Percentiles rank a stretch among this genome's conserved stretches.
phyloP scores from a whole-genome alignment of 305 asterid genomes.

The Fraxinus sp. region DNA sequence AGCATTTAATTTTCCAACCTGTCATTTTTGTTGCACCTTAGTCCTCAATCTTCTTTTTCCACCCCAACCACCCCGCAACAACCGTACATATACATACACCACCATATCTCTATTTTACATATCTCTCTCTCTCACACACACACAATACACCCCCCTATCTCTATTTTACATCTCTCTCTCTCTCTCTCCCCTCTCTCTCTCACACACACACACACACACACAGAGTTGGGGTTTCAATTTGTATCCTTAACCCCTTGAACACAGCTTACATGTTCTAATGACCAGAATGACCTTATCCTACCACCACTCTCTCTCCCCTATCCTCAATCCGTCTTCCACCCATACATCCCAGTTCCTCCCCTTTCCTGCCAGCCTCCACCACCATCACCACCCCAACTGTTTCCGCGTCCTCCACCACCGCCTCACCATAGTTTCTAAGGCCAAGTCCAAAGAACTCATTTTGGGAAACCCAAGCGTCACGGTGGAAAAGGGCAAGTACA shows the following conservation, averaged over 20 bases:
- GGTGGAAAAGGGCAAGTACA: constrained; percentile 93
- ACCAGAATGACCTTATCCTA: constrained; percentile 52
- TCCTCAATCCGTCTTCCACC: constrained; percentile 46
- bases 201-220: not conserved
- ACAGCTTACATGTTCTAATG: constrained; percentile 23
- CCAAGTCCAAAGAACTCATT: constrained; percentile 63
- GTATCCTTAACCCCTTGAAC: not conserved
- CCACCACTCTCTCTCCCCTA: constrained; percentile 39
- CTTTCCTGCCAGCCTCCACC: constrained; percentile 36
- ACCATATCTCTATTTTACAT: not conserved
- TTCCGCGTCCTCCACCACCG: constrained; percentile 36
- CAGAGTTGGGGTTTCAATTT: not conserved
- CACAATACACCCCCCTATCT: not conserved
- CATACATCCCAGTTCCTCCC: constrained; percentile 28
- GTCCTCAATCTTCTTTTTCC: not conserved
- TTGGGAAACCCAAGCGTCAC: constrained; percentile 84
- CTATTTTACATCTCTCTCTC: not conserved
- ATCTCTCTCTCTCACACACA: not conserved
- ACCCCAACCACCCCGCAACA: not conserved
- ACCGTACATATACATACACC: not conserved
- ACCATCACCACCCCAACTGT: constrained; percentile 23
- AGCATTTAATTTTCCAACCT: not conserved
- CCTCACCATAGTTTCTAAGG: constrained; percentile 44
- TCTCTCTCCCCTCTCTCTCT: no score
- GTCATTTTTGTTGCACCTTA: not conserved